Conservation (phyloP, 257 asterid genomes). For the Nemophila menziesii region DNA sequence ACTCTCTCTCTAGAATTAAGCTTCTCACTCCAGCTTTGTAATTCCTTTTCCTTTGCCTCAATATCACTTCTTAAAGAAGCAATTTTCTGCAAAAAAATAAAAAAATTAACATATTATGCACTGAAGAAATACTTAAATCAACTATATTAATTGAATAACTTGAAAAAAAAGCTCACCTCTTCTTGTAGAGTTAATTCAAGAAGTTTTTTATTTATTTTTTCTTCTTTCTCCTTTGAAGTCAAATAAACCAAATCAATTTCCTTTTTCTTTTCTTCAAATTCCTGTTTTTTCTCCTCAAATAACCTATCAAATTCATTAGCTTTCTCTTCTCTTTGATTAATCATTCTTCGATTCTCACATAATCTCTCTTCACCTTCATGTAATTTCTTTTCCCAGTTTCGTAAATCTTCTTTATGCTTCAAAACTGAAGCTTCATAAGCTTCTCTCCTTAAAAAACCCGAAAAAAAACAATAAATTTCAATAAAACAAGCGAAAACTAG, state of each 20-base stretch:
- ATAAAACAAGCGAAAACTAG: constrained; percentile 3
- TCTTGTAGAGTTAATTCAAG: constrained; percentile 38
- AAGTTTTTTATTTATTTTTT: constrained; percentile 35
- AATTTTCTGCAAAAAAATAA: constrained; percentile 53
- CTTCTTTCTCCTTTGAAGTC: constrained; percentile 51
- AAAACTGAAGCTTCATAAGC: constrained; percentile 48
- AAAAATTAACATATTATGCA: constrained; percentile 1
- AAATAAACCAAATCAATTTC: constrained; percentile 30
- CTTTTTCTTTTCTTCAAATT: constrained; percentile 44
- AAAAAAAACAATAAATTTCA: background rate
- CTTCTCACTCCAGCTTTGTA: constrained; percentile 44
- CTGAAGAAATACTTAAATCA: background rate
- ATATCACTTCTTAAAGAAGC: constrained; percentile 32
- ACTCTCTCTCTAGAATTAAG: constrained; percentile 64
- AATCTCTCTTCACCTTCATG: constrained; percentile 84
- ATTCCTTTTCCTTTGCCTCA: constrained; percentile 54
- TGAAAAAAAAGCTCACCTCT: constrained; percentile 48
- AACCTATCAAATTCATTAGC: constrained; percentile 31
- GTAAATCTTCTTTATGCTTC: constrained; percentile 58
- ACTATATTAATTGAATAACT: background rate
- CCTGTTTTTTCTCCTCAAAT: constrained; percentile 43
- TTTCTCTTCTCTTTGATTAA: constrained; percentile 74
- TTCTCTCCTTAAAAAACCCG: constrained; percentile 41
- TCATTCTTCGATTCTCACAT: constrained; percentile 45
- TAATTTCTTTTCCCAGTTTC: constrained; percentile 65